phyloP scores from a whole-genome alignment of 441 rosid species.

The Brassica hybrid region DNA sequence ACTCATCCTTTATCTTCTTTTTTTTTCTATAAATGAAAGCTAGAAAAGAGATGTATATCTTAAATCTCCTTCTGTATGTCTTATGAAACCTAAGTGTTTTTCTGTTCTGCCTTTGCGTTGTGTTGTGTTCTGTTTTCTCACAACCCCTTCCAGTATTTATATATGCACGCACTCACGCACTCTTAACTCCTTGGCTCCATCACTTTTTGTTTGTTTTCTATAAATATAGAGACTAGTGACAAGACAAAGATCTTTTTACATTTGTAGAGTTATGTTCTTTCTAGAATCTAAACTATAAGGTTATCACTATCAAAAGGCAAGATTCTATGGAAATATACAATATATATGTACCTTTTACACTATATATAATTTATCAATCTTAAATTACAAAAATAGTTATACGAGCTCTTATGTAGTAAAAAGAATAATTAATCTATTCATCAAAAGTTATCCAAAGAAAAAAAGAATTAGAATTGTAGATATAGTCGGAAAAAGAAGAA shows the following conservation, averaged over 20 bases:
- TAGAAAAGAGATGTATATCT: conserved; percentile 1
- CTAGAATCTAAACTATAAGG: conserved; percentile 30
- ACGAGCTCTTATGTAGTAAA: conserved; percentile 22
- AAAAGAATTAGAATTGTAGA: conserved; percentile 3
- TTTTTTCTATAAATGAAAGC: not conserved
- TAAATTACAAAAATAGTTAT: conserved; percentile 23
- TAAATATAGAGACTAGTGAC: conserved; percentile 39
- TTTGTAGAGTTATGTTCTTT: conserved; percentile 33
- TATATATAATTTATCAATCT: conserved; percentile 3
- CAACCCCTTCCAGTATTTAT: conserved; percentile 36
- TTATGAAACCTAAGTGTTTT: conserved; percentile 29
- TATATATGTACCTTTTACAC: not conserved
- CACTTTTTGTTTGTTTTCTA: conserved; percentile 29
- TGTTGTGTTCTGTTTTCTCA: conserved; percentile 35
- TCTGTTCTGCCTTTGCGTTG: conserved; percentile 38
- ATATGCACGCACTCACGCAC: conserved; percentile 37
- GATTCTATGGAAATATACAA: conserved; percentile 1
- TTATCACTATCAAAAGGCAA: conserved; percentile 23
- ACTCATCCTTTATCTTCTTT: conserved; percentile 27
- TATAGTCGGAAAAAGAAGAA: not conserved
- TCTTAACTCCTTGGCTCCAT: conserved; percentile 35
- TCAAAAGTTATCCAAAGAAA: not conserved
- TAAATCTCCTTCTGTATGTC: conserved; percentile 30
- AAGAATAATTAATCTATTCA: conserved; percentile 23
- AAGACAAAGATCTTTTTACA: conserved; percentile 38